phyloP scores from a whole-genome alignment of 495 filamentous ascomycete genomes.

The Penicillium argentinense region DNA sequence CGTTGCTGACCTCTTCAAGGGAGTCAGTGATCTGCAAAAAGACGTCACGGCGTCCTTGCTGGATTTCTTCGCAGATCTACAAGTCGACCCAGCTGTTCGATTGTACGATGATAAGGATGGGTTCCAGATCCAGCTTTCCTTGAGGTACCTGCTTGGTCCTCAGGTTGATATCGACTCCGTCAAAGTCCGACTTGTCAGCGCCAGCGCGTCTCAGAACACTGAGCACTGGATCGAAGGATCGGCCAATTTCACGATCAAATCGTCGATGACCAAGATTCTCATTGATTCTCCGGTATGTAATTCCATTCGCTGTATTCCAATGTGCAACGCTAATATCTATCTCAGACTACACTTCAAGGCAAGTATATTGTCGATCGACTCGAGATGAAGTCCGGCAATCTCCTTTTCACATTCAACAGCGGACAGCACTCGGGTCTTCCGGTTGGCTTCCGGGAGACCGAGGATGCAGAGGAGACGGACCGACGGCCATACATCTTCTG shows the following conservation, averaged over 20 bases:
- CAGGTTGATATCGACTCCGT: constrained; percentile 65
- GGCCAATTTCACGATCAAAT: constrained; percentile 35
- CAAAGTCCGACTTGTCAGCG: constrained; percentile 60
- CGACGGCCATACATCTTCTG: constrained; percentile 48
- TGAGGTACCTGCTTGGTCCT: constrained; percentile 72
- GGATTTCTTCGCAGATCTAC: constrained; percentile 70
- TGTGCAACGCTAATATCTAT: constrained; percentile 23
- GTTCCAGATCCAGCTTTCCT: constrained; percentile 67
- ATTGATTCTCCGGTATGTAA: constrained; percentile 41
- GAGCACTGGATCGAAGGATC: constrained; percentile 46
- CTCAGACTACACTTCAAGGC: constrained; percentile 65
- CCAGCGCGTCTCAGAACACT: constrained; percentile 29
- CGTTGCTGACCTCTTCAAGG: constrained; percentile 62
- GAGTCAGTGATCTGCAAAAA: constrained; percentile 61
- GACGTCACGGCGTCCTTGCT: constrained; percentile 66
- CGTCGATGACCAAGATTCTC: constrained; percentile 37
- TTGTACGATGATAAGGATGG: constrained; percentile 75
- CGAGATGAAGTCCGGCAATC: constrained; percentile 63
- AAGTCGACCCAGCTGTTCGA: constrained; percentile 65
- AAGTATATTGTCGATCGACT: constrained; percentile 75
- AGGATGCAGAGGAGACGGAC: constrained; percentile 34
- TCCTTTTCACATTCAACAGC: constrained; percentile 55
- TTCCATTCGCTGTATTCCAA: neutral
- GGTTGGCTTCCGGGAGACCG: constrained; percentile 43
- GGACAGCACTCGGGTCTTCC: constrained; percentile 35